Evolutionary conservation across 345 rosid genomes (phyloP).

Genomic region (Linum usitatissimum): DNA sequence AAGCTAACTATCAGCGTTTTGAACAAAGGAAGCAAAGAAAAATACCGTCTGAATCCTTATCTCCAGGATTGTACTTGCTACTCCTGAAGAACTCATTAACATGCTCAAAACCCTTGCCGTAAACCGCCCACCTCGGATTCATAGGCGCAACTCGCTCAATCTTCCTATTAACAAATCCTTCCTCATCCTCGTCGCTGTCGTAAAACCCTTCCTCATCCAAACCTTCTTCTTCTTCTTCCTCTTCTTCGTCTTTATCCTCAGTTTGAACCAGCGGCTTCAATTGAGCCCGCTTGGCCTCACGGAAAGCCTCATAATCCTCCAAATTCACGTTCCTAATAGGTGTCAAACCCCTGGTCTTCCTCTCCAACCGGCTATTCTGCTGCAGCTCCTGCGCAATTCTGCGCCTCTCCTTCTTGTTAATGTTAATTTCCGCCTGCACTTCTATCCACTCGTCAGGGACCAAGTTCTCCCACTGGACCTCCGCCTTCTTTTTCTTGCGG

Average conservation of each 20-base stretch:
- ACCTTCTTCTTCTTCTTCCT: constrained; percentile 7
- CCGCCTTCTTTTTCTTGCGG: constrained; percentile 23
- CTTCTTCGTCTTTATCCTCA: constrained; percentile 21
- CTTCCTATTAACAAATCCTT: constrained; percentile 4
- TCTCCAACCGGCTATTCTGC: constrained; percentile 68
- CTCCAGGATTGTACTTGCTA: constrained; percentile 43
- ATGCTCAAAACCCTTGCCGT: constrained; percentile 79
- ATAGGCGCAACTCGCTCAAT: constrained; percentile 51
- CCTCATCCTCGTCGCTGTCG: constrained; percentile 7
- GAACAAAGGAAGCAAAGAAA: not conserved
- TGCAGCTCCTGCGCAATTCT: constrained; percentile 67
- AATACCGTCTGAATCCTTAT: constrained; percentile 48
- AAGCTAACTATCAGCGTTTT: not conserved
- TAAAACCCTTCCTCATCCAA: not conserved
- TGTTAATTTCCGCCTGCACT: constrained; percentile 65
- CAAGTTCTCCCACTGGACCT: constrained; percentile 44
- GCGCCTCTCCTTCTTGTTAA: constrained; percentile 75
- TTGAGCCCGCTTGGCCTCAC: constrained; percentile 54
- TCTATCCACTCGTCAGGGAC: constrained; percentile 84
- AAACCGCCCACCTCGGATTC: constrained; percentile 92
- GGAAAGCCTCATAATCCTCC: constrained; percentile 47
- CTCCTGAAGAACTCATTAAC: constrained; percentile 55
- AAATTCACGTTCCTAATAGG: constrained; percentile 52
- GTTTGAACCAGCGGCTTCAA: constrained; percentile 49
- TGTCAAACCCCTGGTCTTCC: constrained; percentile 41